Percentiles rank a stretch among this genome's conserved stretches.
These are phyloP conservation scores for Fraxinus ornus DNA, from an alignment of 305 asterid genomes.

Conservation along the genomic window DNA sequence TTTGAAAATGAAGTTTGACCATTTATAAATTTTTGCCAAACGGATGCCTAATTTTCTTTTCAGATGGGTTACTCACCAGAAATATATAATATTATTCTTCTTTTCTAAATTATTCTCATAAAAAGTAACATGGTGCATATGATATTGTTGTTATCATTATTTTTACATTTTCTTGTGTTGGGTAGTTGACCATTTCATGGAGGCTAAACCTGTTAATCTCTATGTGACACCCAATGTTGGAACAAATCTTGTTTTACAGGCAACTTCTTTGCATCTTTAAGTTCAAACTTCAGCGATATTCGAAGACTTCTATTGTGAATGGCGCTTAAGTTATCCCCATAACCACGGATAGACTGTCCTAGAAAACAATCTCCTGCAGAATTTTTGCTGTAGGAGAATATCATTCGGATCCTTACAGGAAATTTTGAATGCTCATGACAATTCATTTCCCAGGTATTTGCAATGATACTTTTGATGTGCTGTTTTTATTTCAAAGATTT, in stretches of 20 bases:
- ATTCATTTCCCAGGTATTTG: slow-evolving; percentile 17
- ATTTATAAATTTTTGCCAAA: background rate
- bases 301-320: slow-evolving; percentile 69
- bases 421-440: slow-evolving; percentile 23
- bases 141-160: background rate
- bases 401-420: slow-evolving; percentile 15
- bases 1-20: background rate
- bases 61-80: background rate
- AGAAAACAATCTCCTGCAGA: slow-evolving; percentile 14
- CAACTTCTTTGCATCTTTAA: slow-evolving; percentile 55
- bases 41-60: background rate
- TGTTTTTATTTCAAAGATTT: slow-evolving; percentile 27
- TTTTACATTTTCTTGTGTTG: background rate
- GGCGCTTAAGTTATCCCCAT: slow-evolving; percentile 17
- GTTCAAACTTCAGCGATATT: slow-evolving; percentile 75
- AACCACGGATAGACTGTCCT: background rate
- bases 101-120: background rate
- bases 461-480: slow-evolving; percentile 29
- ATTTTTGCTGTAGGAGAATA: slow-evolving; percentile 14
- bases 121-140: background rate
- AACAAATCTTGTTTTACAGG: slow-evolving; percentile 49
- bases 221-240: background rate
- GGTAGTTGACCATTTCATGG: background rate
- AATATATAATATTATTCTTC: too few relatives aligned
- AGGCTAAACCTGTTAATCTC: background rate